Conservation (phyloP, 2,329 filamentous ascomycete species). For the Penicillium sp. region DNA sequence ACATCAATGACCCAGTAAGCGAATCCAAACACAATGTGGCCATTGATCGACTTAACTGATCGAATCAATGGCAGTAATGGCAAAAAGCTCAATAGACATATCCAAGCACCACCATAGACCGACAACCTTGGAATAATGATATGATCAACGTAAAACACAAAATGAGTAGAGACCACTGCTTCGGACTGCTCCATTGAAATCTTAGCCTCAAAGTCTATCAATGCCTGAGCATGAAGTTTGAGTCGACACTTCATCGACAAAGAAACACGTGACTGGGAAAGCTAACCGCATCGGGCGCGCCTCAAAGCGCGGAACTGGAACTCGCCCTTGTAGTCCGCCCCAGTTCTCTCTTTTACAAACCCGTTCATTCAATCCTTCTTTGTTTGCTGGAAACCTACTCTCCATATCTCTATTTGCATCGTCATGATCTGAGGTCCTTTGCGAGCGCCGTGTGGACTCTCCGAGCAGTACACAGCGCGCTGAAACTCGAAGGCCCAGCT, state of each 20-base stretch:
- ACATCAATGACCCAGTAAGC: too few relatives aligned
- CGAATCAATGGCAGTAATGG: too few relatives aligned
- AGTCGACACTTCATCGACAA: neutral
- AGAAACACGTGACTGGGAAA: slow-evolving; percentile 13
- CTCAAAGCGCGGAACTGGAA: slow-evolving; percentile 17
- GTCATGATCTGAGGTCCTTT: slow-evolving; percentile 22
- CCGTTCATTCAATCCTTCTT: slow-evolving; percentile 6
- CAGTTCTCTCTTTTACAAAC: slow-evolving; percentile 5
- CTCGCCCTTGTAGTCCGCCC: slow-evolving; percentile 14
- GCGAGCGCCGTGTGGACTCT: slow-evolving; percentile 26
- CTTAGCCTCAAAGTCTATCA: neutral
- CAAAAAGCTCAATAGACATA: too few relatives aligned
- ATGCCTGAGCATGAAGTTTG: too few relatives aligned
- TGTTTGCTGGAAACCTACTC: neutral
- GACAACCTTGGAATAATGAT: too few relatives aligned
- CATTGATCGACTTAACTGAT: too few relatives aligned
- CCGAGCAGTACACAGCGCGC: slow-evolving; percentile 22
- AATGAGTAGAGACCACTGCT: too few relatives aligned
- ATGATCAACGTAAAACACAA: too few relatives aligned
- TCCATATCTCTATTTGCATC: slow-evolving; percentile 6
- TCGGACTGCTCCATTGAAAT: too few relatives aligned
- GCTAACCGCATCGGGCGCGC: slow-evolving; percentile 5
- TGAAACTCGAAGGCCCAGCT: slow-evolving; percentile 8
- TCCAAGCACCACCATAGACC: too few relatives aligned
- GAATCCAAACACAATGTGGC: too few relatives aligned